Conservation (phyloP, 2,329 filamentous ascomycete genomes). For the Albifimbria verrucaria region DNA sequence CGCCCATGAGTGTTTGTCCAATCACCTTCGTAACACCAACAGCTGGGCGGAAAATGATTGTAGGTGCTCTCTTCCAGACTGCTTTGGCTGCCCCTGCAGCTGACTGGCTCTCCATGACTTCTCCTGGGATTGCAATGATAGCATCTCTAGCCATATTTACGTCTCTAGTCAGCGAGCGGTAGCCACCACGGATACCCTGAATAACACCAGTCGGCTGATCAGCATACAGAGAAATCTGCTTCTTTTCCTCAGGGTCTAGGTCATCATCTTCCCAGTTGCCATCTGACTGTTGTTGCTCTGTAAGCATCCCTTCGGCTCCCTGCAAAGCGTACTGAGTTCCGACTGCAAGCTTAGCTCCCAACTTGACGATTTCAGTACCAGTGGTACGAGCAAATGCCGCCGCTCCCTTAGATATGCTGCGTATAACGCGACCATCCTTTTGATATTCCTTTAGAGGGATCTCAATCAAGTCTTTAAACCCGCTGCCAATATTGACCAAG, state of each 20-base stretch:
- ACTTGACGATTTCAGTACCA: slow-evolving; percentile 86
- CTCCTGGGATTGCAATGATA: slow-evolving; percentile 89
- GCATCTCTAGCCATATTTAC: slow-evolving; percentile 84
- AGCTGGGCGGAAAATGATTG: slow-evolving; percentile 84
- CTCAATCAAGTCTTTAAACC: slow-evolving; percentile 80
- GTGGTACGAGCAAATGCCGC: slow-evolving; percentile 89
- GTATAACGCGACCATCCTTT: slow-evolving; percentile 88
- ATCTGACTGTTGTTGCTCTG: slow-evolving; percentile 35
- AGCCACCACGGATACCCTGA: slow-evolving; percentile 80
- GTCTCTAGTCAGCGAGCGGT: slow-evolving; percentile 78
- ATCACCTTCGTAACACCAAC: slow-evolving; percentile 88
- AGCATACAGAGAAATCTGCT: slow-evolving; percentile 86
- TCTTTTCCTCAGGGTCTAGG: slow-evolving; percentile 65
- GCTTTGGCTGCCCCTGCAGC: slow-evolving; percentile 78
- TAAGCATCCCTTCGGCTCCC: slow-evolving; percentile 78
- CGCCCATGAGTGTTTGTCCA: slow-evolving; percentile 85
- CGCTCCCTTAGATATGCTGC: slow-evolving; percentile 88
- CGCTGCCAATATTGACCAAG: slow-evolving; percentile 85
- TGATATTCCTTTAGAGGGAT: slow-evolving; percentile 89
- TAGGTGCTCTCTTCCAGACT: slow-evolving; percentile 80
- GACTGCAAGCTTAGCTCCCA: slow-evolving; percentile 91
- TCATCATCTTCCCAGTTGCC: slow-evolving; percentile 57
- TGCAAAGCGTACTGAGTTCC: slow-evolving; percentile 93
- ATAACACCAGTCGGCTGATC: slow-evolving; percentile 89
- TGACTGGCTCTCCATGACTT: slow-evolving; percentile 81